Conservation (phyloP, 306 rosid species). For the Ochetophila trinervis region DNA sequence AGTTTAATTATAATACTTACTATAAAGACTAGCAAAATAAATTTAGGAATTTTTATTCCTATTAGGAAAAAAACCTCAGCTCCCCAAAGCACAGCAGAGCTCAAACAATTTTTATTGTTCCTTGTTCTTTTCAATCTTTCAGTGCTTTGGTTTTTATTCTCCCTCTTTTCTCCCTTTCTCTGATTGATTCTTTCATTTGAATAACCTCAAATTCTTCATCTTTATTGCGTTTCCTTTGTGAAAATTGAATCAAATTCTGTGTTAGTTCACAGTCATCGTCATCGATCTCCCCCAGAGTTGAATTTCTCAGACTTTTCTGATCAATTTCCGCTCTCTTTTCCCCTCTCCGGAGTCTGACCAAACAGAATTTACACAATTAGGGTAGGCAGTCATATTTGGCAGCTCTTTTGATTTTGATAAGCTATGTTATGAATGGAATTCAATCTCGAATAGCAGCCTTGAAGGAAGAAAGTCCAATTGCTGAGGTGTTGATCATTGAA, state of each 20-base stretch:
- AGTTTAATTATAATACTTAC: background rate
- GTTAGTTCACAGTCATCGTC: constrained; percentile 9
- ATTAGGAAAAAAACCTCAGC: background rate
- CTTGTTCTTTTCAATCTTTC: constrained; percentile 19
- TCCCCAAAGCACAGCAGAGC: constrained; percentile 50
- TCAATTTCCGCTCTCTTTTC: background rate
- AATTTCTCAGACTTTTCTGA: background rate
- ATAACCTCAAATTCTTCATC: constrained; percentile 14
- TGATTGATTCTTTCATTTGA: constrained; percentile 38
- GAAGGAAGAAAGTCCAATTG: too few relatives aligned
- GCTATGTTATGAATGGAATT: too few relatives aligned
- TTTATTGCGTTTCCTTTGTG: constrained; percentile 37
- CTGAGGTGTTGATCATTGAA: too few relatives aligned
- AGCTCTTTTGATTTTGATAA: too few relatives aligned
- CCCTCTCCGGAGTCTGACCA: background rate
- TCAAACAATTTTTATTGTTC: constrained; percentile 17
- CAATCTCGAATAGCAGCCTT: too few relatives aligned
- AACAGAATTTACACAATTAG: background rate
- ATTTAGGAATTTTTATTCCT: background rate
- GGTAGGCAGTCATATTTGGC: background rate
- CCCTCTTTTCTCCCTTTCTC: constrained; percentile 28
- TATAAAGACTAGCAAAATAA: background rate
- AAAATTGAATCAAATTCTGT: constrained; percentile 46
- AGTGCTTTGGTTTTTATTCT: constrained; percentile 22
- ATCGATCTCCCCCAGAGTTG: background rate